Evolutionary conservation across 2,329 filamentous ascomycete species (phyloP).

Genomic region (Bipolaris victoriae): DNA sequence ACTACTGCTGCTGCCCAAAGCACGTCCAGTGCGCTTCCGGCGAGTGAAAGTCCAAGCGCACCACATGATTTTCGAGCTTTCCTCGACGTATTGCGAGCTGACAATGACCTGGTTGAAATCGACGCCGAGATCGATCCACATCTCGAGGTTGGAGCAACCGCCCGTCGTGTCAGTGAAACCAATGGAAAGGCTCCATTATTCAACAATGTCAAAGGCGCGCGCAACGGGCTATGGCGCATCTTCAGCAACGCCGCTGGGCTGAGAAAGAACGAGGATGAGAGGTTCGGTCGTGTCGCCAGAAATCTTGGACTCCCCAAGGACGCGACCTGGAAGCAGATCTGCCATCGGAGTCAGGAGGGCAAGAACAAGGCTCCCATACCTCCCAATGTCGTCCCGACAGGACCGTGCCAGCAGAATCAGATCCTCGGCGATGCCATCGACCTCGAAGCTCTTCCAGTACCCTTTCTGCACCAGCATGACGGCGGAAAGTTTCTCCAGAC

Average conservation of each 20-base stretch:
- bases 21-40: not conserved
- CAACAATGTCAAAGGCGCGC: slow-evolving; percentile 1
- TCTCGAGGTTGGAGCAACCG: slow-evolving; percentile 1
- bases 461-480: not conserved
- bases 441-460: not conserved
- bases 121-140: not conserved
- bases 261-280: not conserved
- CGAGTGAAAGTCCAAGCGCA: not conserved
- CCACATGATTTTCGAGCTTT: slow-evolving; percentile 1
- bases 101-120: slow-evolving; percentile 1
- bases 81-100: not conserved
- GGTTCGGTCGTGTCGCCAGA: not conserved
- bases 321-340: slow-evolving; percentile 1
- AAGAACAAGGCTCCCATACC: not conserved
- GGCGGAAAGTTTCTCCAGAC: not conserved
- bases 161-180: not conserved
- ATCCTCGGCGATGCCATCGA: not conserved
- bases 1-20: not conserved
- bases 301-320: slow-evolving; percentile 1
- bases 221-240: slow-evolving; percentile 1
- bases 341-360: not conserved
- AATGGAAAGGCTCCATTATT: not conserved
- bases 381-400: not conserved
- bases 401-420: not conserved
- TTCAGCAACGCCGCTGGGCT: not conserved